Base-by-base conservation (phyloP, 202 grass and related monocot species). In the Sporobolus alterniflorus region DNA sequence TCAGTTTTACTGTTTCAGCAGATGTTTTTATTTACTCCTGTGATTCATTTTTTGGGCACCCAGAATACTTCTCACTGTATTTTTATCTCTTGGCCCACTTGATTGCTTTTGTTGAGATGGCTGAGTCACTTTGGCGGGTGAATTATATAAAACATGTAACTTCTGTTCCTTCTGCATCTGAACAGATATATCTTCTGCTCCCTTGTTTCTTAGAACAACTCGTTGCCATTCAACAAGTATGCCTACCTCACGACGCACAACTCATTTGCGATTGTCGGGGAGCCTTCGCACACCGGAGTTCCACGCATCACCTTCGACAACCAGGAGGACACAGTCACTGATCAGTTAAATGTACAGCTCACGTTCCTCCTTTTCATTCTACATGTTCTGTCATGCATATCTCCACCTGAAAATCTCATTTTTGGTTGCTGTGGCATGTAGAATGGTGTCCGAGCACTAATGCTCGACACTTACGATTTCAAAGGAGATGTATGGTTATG, bases 221-320 rank as follows among this genome's bases (percentile, higher is more conserved):
- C 96, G 41, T 34, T 99, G 87, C 91, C 96, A n/a, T 99, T 96
- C 88, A 99, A 99, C 74, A 99, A 99, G 43, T 99, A 99, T 60
- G 91, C 96, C n/a, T 99, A 86, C 81, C 96, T 96, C 61, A 96
- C 96, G 1, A 99, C 96, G 6, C 96, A 99, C 77, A 99, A 99
- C 70, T 50, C 96, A 34, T 99, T 39, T n/a, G 96, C 96, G 0
- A 99, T 99, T 14, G 64, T 73, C 5, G 93, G 96, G 44, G 96
- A 99, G 67, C 93, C 96, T 5, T 99, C 93, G 42, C 96, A 92
- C 81, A 99, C 96, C 0, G 96, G 93, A 34, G 33, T 96, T 34
- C 96, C 89, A 21, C 91, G 96, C 40, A 67, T 99, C 77, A 99
- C 96, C 29, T 92, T 99, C 12, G 64, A 86, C 77, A 96, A 99